A percentile compares a stretch with the other conserved stretches of the same genome.
Evolutionary conservation across 2,329 filamentous ascomycete species (phyloP).

Genomic region (Torrubiella hemipterigena): DNA sequence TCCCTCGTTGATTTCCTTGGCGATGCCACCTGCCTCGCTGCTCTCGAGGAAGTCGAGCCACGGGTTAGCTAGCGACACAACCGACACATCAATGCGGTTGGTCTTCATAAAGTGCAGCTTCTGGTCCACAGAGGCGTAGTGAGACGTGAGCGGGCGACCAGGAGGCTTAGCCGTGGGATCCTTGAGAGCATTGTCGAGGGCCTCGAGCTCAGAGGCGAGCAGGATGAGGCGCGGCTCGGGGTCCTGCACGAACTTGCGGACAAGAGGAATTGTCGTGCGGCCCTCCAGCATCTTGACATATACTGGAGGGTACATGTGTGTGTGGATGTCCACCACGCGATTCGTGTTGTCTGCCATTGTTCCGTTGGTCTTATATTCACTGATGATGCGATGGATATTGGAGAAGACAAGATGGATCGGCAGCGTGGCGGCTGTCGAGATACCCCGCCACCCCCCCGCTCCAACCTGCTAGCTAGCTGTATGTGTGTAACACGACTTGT

Average conservation of each 20-base stretch:
- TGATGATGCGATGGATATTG: no score
- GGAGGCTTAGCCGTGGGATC: constrained; percentile 46
- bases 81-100: constrained; percentile 70
- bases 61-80: constrained; percentile 83
- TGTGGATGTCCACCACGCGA: constrained; percentile 53
- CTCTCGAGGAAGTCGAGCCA: constrained; percentile 77
- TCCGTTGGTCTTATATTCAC: no score
- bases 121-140: constrained; percentile 68
- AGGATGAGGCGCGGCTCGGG: constrained; percentile 54
- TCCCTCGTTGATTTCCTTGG: constrained; percentile 61
- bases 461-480: neutral
- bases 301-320: constrained; percentile 56
- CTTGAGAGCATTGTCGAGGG: constrained; percentile 36
- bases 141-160: constrained; percentile 70
- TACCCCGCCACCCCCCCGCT: constrained; percentile 1
- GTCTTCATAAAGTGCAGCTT: constrained; percentile 83
- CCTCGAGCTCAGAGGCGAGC: constrained; percentile 36
- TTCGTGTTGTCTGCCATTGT: constrained; percentile 24
- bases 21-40: constrained; percentile 49
- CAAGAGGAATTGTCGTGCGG: constrained; percentile 53
- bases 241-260: constrained; percentile 49
- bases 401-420: no score
- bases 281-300: constrained; percentile 50
- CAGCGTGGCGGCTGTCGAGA: no score
- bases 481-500: no score